These are phyloP conservation scores for Sarocladiaceae sp. DNA, from an alignment of 2,329 filamentous ascomycete genomes.

Conservation along the genomic window DNA sequence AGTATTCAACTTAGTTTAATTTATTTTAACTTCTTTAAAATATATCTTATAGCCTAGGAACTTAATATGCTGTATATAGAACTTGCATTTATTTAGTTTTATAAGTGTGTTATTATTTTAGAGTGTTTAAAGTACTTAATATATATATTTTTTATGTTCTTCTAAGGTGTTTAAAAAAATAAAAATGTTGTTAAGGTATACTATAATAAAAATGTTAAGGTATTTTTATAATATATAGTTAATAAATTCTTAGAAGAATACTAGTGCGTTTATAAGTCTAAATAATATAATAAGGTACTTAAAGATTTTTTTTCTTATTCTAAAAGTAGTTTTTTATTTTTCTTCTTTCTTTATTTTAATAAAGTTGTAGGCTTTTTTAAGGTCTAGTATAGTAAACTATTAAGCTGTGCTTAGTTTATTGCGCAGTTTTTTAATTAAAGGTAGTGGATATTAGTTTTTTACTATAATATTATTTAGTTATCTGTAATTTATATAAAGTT, in stretches of 20 bases:
- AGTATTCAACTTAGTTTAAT: too few relatives aligned
- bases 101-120: too few relatives aligned
- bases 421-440: conserved; percentile 19
- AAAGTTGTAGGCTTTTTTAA: conserved; percentile 21
- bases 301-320: conserved; percentile 23
- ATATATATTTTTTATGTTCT: too few relatives aligned
- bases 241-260: conserved; percentile 13
- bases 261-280: conserved; percentile 16
- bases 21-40: too few relatives aligned
- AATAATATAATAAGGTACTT: conserved; percentile 27
- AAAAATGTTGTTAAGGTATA: conserved; percentile 9
- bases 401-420: conserved; percentile 14
- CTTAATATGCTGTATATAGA: too few relatives aligned
- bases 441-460: conserved; percentile 19
- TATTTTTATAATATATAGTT: conserved; percentile 5
- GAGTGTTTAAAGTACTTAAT: too few relatives aligned
- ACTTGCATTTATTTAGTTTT: too few relatives aligned
- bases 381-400: conserved; percentile 14
- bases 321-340: conserved; percentile 28
- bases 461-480: conserved; percentile 20
- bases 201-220: conserved; percentile 4
- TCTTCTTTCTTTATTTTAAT: conserved; percentile 25
- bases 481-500: conserved; percentile 20
- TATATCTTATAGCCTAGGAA: too few relatives aligned
- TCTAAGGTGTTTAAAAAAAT: too few relatives aligned